These are phyloP conservation scores for Teratosphaeria nubilosa DNA, from an alignment of 2,329 filamentous ascomycete species.

Conservation along the genomic window DNA sequence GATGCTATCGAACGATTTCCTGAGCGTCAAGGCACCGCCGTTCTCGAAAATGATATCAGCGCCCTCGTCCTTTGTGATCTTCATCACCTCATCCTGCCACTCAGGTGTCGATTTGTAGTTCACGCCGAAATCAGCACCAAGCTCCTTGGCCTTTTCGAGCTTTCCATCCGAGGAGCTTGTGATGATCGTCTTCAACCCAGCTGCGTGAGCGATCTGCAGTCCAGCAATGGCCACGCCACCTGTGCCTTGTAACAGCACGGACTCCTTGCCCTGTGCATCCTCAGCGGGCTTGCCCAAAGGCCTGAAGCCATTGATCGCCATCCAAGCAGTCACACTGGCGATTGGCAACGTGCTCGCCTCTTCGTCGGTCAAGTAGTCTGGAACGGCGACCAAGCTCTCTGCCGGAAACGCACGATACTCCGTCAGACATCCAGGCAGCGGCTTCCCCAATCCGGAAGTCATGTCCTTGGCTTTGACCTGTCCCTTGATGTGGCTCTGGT, in stretches of 20 bases:
- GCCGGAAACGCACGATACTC: slow-evolving; percentile 52
- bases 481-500: slow-evolving; percentile 46
- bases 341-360: slow-evolving; percentile 53
- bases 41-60: slow-evolving; percentile 43
- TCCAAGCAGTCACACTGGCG: slow-evolving; percentile 56
- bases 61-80: slow-evolving; percentile 30
- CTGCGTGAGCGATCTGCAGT: slow-evolving; percentile 32
- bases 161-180: slow-evolving; percentile 50
- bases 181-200: slow-evolving; percentile 43
- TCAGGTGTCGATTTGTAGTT: slow-evolving; percentile 50
- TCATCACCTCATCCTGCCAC: slow-evolving; percentile 51
- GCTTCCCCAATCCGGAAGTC: slow-evolving; percentile 49
- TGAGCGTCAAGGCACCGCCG: slow-evolving; percentile 41
- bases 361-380: slow-evolving; percentile 47
- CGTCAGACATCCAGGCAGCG: slow-evolving; percentile 47
- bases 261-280: background rate
- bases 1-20: slow-evolving; percentile 34
- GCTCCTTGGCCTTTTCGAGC: slow-evolving; percentile 39
- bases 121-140: slow-evolving; percentile 50
- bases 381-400: slow-evolving; percentile 45
- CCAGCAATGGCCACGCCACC: slow-evolving; percentile 34
- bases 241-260: slow-evolving; percentile 33
- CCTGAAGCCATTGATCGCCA: slow-evolving; percentile 52
- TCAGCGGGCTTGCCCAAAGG: slow-evolving; percentile 44
- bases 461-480: slow-evolving; percentile 48